Conservation (phyloP, 2,329 filamentous ascomycete species). For the Ophiognomonia clavigignenti-juglandacearum region DNA sequence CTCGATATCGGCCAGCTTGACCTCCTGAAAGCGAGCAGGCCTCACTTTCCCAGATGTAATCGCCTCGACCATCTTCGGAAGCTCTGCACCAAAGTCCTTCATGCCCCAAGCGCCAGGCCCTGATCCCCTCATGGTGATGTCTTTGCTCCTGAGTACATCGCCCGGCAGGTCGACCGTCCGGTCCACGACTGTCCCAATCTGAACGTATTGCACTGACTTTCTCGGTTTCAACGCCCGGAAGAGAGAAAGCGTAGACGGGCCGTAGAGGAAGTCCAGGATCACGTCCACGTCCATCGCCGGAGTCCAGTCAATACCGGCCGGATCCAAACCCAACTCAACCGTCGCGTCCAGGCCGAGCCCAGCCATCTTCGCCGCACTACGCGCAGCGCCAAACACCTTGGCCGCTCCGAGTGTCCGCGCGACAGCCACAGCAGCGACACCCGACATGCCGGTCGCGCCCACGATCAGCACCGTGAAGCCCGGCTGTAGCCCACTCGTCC, state of each 20-base stretch:
- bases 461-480: slow-evolving; percentile 45
- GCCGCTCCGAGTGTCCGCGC: slow-evolving; percentile 43
- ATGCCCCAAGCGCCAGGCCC: slow-evolving; percentile 39
- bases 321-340: slow-evolving; percentile 35
- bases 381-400: slow-evolving; percentile 44
- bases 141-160: slow-evolving; percentile 40
- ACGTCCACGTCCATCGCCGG: slow-evolving; percentile 43
- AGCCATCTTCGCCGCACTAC: slow-evolving; percentile 39
- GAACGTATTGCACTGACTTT: slow-evolving; percentile 46
- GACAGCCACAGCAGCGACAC: slow-evolving; percentile 42
- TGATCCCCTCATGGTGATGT: slow-evolving; percentile 42
- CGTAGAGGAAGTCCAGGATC: slow-evolving; percentile 55
- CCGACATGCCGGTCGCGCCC: slow-evolving; percentile 48
- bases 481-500: slow-evolving; percentile 32
- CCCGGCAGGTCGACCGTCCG: slow-evolving; percentile 35
- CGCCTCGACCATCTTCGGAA: slow-evolving; percentile 24
- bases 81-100: slow-evolving; percentile 24
- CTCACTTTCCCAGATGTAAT: slow-evolving; percentile 28
- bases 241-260: slow-evolving; percentile 35
- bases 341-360: slow-evolving; percentile 40
- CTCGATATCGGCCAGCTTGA: slow-evolving; percentile 10
- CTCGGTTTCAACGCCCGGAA: slow-evolving; percentile 34
- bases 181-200: slow-evolving; percentile 41
- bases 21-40: slow-evolving; percentile 27
- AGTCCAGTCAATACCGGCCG: slow-evolving; percentile 40